These are phyloP conservation scores for Stereocaulon alpinum DNA, from an alignment of 495 filamentous ascomycete genomes.

Conservation along the genomic window DNA sequence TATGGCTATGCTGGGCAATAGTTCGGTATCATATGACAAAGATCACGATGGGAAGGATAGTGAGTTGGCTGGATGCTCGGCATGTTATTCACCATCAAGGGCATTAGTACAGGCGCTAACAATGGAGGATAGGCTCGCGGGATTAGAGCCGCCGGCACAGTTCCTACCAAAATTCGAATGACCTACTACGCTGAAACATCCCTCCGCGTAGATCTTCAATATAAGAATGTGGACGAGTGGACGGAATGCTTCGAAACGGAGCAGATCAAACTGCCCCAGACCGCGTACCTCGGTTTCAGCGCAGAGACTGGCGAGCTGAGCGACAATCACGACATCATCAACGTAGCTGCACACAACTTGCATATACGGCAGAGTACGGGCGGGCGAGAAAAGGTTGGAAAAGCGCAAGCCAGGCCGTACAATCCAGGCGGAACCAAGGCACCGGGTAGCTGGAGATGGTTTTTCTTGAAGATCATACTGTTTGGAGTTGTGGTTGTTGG, in stretches of 20 bases:
- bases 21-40: slow-evolving; percentile 81
- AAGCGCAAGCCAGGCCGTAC: slow-evolving; percentile 23
- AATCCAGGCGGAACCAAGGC: slow-evolving; percentile 26
- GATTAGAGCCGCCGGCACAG: slow-evolving; percentile 53
- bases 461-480: slow-evolving; percentile 74
- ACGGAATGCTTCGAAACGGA: slow-evolving; percentile 74
- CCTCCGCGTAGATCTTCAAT: slow-evolving; percentile 82
- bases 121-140: slow-evolving; percentile 55
- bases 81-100: slow-evolving; percentile 27
- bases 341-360: slow-evolving; percentile 76
- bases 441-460: slow-evolving; percentile 79
- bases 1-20: slow-evolving; percentile 97
- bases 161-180: slow-evolving; percentile 75
- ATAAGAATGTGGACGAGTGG: slow-evolving; percentile 84
- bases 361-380: slow-evolving; percentile 48
- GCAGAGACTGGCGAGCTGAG: slow-evolving; percentile 93
- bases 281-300: slow-evolving; percentile 90
- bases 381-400: slow-evolving; percentile 27
- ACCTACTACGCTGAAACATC: slow-evolving; percentile 97
- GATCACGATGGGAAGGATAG: slow-evolving; percentile 89
- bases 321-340: slow-evolving; percentile 97
- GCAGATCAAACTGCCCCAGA: slow-evolving; percentile 69
- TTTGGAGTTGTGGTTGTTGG: slow-evolving; percentile 60
- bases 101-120: slow-evolving; percentile 2
- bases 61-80: slow-evolving; percentile 88